Percentiles rank a stretch among this genome's conserved stretches.
Evolutionary conservation across 345 rosid genomes (phyloP).

Genomic region (Ricinus communis): DNA sequence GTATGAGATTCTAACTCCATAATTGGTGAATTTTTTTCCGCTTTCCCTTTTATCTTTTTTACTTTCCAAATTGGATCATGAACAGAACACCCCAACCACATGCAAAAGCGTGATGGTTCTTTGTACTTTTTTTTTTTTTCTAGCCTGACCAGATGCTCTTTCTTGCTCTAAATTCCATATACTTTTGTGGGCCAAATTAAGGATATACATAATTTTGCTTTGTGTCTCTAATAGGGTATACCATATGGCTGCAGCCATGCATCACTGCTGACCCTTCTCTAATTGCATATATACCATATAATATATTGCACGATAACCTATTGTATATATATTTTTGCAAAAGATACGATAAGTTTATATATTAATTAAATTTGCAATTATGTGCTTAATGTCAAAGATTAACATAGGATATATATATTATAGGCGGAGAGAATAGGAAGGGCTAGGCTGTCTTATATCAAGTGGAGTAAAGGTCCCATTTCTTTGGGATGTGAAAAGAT

Average conservation of each 20-base stretch:
- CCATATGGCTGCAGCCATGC: conserved; percentile 3
- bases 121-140: background rate
- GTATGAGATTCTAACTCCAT: background rate
- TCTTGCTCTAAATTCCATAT: background rate
- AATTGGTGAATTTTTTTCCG: background rate
- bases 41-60: background rate
- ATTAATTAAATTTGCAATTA: background rate
- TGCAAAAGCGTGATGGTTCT: background rate
- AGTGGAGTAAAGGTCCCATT: conserved; percentile 20
- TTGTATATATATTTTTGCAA: background rate
- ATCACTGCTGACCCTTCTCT: background rate
- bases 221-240: conserved; percentile 1
- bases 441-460: conserved; percentile 9
- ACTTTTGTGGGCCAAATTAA: conserved; percentile 3
- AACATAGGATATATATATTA: background rate
- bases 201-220: conserved; percentile 5
- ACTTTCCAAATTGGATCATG: background rate
- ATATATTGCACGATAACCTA: conserved; percentile 26
- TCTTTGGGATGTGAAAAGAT: conserved; percentile 24
- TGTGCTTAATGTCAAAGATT: conserved; percentile 2
- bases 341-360: conserved; percentile 31
- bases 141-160: background rate
- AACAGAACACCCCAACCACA: background rate
- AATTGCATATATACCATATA: background rate
- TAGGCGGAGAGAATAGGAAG: background rate